Percentiles rank a stretch among this genome's conserved stretches.
Conservation (phyloP, 345 rosid species). For the Lumnitzera racemosa region DNA sequence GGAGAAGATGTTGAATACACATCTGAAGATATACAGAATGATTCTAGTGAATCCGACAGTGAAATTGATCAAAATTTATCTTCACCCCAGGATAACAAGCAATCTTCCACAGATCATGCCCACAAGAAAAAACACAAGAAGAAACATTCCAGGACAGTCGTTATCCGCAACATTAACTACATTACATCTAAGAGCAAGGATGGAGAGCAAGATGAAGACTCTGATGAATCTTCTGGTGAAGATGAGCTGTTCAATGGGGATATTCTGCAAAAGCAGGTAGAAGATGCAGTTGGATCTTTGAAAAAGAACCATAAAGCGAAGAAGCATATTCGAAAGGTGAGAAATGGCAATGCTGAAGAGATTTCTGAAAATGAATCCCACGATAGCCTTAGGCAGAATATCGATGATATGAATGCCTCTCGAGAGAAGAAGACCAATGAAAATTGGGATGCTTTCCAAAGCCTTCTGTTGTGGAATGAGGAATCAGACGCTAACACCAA, state of each 20-base stretch:
- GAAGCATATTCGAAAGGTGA: conserved; percentile 21
- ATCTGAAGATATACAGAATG: conserved; percentile 36
- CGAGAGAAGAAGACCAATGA: conserved; percentile 34
- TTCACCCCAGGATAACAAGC: conserved; percentile 30
- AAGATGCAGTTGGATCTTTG: conserved; percentile 47
- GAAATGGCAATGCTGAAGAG: conserved; percentile 18
- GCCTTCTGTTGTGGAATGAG: conserved; percentile 50
- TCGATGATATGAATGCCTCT: conserved; percentile 14
- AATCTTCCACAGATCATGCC: conserved; percentile 27
- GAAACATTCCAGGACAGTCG: conserved; percentile 60
- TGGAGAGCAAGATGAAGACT: conserved; percentile 28
- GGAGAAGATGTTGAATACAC: conserved; percentile 28
- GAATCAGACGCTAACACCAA: conserved; percentile 10
- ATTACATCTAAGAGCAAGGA: conserved; percentile 71
- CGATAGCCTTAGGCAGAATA: conserved; percentile 11
- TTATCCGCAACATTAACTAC: conserved; percentile 83
- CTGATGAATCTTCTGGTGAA: conserved; percentile 37
- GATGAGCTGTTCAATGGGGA: conserved; percentile 42
- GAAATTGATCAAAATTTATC: conserved; percentile 44
- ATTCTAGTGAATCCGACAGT: conserved; percentile 44
- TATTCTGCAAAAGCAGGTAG: conserved; percentile 44
- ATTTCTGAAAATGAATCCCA: conserved; percentile 14
- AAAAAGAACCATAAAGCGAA: conserved; percentile 25
- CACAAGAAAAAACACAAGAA: conserved; percentile 42
- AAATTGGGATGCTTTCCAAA: conserved; percentile 71